These are phyloP conservation scores for Ogataea angusta DNA, from an alignment of 805 yeast species.

Conservation along the genomic window DNA sequence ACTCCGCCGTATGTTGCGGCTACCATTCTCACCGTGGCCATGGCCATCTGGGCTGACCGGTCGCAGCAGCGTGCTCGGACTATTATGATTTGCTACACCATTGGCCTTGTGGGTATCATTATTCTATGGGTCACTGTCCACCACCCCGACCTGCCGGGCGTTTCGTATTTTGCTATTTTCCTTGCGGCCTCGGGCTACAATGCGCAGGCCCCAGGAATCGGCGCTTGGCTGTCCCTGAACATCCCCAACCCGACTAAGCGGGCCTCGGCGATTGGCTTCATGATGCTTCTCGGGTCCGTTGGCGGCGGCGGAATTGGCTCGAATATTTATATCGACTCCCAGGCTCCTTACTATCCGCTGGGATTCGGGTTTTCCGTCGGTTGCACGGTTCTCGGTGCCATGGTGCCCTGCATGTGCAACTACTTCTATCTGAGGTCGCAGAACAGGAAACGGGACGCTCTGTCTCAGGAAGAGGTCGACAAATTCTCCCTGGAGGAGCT, in stretches of 20 bases:
- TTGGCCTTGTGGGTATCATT: slow-evolving; percentile 37
- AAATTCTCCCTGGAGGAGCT: slow-evolving; percentile 31
- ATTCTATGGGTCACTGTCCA: slow-evolving; percentile 40
- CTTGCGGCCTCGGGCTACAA: slow-evolving; percentile 40
- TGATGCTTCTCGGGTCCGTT: slow-evolving; percentile 39
- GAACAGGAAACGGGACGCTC: slow-evolving; percentile 8
- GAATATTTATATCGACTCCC: slow-evolving; percentile 14
- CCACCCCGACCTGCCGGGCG: slow-evolving; percentile 39
- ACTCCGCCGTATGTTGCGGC: slow-evolving; percentile 40
- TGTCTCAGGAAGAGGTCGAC: slow-evolving; percentile 19
- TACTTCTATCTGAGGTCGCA: slow-evolving; percentile 13
- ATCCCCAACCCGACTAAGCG: slow-evolving; percentile 36
- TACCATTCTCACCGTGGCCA: slow-evolving; percentile 26
- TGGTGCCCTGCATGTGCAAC: slow-evolving; percentile 19
- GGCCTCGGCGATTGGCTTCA: slow-evolving; percentile 42
- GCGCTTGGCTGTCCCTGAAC: slow-evolving; percentile 19
- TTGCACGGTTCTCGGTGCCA: slow-evolving; percentile 19
- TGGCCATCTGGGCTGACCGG: slow-evolving; percentile 32
- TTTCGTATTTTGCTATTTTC: slow-evolving; percentile 40
- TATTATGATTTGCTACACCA: slow-evolving; percentile 37
- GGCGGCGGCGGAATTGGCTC: slow-evolving; percentile 22
- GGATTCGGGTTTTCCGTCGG: slow-evolving; percentile 21
- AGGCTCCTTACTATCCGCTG: slow-evolving; percentile 20
- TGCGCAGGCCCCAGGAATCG: slow-evolving; percentile 22
- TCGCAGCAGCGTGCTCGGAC: slow-evolving; percentile 32